These are phyloP conservation scores for Pseudopithomyces chartarum DNA, from an alignment of 2,329 filamentous ascomycete species.

Conservation along the genomic window DNA sequence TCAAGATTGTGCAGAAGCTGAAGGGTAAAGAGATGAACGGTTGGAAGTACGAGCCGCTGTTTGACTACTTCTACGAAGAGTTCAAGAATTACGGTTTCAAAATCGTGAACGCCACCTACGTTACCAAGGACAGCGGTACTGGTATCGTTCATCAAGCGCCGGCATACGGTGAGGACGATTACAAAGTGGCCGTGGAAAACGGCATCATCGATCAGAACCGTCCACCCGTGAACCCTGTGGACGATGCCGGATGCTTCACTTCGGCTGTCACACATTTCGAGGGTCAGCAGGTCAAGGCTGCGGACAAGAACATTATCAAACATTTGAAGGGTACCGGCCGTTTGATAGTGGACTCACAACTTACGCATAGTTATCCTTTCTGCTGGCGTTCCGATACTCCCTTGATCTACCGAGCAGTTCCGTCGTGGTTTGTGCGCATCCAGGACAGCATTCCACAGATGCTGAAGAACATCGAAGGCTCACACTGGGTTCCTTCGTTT, in stretches of 20 bases:
- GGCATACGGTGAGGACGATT: constrained; percentile 96
- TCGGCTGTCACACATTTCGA: constrained; percentile 77
- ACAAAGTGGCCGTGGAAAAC: constrained; percentile 75
- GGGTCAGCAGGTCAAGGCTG: constrained; percentile 87
- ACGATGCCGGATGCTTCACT: constrained; percentile 81
- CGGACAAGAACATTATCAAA: constrained; percentile 93
- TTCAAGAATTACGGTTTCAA: constrained; percentile 85
- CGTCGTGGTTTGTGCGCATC: constrained; percentile 94
- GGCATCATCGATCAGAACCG: constrained; percentile 79
- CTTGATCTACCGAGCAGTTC: constrained; percentile 88
- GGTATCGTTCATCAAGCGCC: constrained; percentile 94
- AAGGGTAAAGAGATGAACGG: constrained; percentile 84
- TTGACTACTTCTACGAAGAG: constrained; percentile 86
- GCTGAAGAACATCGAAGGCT: constrained; percentile 86
- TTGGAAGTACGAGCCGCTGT: constrained; percentile 87
- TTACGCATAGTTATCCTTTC: constrained; percentile 91
- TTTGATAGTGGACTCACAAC: constrained; percentile 81
- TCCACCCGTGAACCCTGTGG: constrained; percentile 87
- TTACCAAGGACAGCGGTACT: constrained; percentile 87
- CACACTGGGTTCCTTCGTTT: constrained; percentile 88
- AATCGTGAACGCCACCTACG: constrained; percentile 82
- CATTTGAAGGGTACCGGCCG: constrained; percentile 77
- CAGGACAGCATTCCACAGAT: constrained; percentile 82
- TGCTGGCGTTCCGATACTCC: constrained; percentile 95
- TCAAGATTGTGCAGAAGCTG: constrained; percentile 77